Evolutionary conservation across 2,329 filamentous ascomycete genomes (phyloP), one percentile per base, ranked within the genome.

Genomic region (Botrytis hyacinthi): DNA sequence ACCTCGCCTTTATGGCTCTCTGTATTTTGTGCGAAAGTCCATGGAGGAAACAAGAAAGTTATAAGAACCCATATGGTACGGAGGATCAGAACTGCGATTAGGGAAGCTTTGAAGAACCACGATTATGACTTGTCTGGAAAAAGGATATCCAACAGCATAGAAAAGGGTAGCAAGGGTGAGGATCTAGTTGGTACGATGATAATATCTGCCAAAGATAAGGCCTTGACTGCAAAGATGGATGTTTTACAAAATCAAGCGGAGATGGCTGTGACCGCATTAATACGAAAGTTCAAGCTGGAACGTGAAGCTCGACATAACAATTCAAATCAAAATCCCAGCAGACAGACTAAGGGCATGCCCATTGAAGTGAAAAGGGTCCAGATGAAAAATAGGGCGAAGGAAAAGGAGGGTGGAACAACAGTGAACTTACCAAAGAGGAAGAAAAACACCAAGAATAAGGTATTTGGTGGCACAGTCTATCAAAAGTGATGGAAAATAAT

Each of bases 1-100:
- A n/a, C 76, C 60, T 78, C 16, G 81, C 80, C 78, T 48, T 81
- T 89, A 29, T 86, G 86, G 83, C 87, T 69, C 85, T 84, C 79
- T 80, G 26, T 82, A 86, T 9, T 77, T 83, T 73, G 70, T 80
- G 73, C 73, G 60, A 66, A 75, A 80, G 70, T 74, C 78, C 74
- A 71, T 79, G 78, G 71, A 75, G 4, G 79, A 80, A 70, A 73
- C 35, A 86, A 84, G 72, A 81, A 81, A 12, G 83, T 84, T 35
- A 82, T 89, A n/a, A 82, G 88, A 32, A 84, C 83, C 20, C 84
- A 83, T 80, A 81, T 80, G 37, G 80, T 80, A 37, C 82, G 84
- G 74, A 84, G 85, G 77, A 76, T 85, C 42, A 81, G 83, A 61
- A 76, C 80, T 44, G 86, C 85, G 4, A 84, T 89, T 66, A 76